Evolutionary conservation across 163 green algal genomes (phyloP).

Genomic region (Scenedesmus sp.): DNA sequence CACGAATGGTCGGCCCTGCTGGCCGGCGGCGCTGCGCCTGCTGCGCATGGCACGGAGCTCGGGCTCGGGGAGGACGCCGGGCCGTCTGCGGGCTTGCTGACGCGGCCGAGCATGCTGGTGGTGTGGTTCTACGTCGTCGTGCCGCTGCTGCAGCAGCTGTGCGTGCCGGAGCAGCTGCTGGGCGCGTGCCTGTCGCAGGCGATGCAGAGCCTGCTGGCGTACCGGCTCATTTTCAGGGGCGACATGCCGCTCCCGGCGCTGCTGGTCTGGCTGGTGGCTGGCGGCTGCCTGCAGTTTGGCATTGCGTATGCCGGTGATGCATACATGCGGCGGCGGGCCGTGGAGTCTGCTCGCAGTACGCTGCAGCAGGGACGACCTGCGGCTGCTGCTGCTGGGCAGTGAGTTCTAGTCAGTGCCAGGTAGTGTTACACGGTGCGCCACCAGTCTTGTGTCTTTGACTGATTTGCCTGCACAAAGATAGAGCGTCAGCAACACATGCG

Average conservation of each 20-base stretch:
- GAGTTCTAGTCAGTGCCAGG: neutral
- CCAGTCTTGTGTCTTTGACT: no score
- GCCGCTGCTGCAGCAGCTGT: constrained; percentile 39
- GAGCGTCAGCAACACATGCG: no score
- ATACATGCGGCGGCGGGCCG: neutral
- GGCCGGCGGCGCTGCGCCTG: neutral
- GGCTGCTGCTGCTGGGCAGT: neutral
- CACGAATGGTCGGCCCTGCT: constrained; percentile 26
- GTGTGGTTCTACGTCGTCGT: constrained; percentile 48
- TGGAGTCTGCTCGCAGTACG: neutral
- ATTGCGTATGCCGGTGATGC: constrained; percentile 11
- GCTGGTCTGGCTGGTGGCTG: constrained; percentile 6
- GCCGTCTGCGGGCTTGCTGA: neutral
- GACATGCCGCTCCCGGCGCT: neutral
- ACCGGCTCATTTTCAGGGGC: constrained; percentile 29
- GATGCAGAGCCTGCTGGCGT: constrained; percentile 16
- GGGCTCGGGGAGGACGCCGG: neutral
- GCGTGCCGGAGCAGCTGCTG: constrained; percentile 38
- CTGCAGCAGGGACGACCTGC: neutral
- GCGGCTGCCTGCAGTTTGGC: neutral
- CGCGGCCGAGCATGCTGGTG: constrained; percentile 18
- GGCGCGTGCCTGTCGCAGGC: constrained; percentile 4
- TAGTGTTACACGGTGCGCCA: no score
- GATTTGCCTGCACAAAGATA: no score
- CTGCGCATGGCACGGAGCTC: neutral